Percentiles rank a stretch among this genome's conserved stretches.
phyloP scores from a whole-genome alignment of 2,329 filamentous ascomycete genomes.

The Aureobasidium sp. region DNA sequence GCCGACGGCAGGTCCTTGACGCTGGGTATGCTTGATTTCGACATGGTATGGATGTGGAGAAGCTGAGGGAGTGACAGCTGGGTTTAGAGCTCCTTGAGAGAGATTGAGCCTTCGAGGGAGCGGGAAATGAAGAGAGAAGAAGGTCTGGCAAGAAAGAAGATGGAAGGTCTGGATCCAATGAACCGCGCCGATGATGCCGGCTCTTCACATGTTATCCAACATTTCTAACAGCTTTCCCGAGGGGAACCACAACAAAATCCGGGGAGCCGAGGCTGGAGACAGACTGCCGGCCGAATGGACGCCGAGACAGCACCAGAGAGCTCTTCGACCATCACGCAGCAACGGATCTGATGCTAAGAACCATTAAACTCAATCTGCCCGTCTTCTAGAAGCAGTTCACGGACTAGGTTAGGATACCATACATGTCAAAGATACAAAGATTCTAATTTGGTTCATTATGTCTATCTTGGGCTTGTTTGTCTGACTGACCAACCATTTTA shows the following conservation, averaged over 20 bases:
- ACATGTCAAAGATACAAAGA: not conserved
- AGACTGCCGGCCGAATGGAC: slow-evolving; percentile 3
- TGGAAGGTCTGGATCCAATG: not conserved
- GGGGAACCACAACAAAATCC: not conserved
- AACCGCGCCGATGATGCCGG: not conserved
- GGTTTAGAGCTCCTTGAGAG: not conserved
- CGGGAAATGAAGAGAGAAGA: not conserved
- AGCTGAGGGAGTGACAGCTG: not conserved
- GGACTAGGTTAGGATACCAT: no score
- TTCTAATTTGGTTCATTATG: not conserved
- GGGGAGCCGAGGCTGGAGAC: slow-evolving; percentile 3
- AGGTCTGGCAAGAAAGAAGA: not conserved
- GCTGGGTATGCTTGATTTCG: slow-evolving; percentile 5
- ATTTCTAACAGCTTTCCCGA: slow-evolving; percentile 2
- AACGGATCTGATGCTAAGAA: not conserved
- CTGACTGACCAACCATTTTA: not conserved
- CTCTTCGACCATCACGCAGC: not conserved
- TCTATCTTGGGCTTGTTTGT: not conserved
- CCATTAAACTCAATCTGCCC: not conserved
- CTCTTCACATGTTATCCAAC: slow-evolving; percentile 8
- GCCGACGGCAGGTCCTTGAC: slow-evolving; percentile 23
- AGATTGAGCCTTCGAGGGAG: not conserved
- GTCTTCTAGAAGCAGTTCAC: not conserved
- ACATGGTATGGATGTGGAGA: slow-evolving; percentile 8
- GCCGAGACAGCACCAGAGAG: not conserved